Evolutionary conservation across 176 grass and related monocot genomes (phyloP).

Genomic region (Pontederia crassipes): DNA sequence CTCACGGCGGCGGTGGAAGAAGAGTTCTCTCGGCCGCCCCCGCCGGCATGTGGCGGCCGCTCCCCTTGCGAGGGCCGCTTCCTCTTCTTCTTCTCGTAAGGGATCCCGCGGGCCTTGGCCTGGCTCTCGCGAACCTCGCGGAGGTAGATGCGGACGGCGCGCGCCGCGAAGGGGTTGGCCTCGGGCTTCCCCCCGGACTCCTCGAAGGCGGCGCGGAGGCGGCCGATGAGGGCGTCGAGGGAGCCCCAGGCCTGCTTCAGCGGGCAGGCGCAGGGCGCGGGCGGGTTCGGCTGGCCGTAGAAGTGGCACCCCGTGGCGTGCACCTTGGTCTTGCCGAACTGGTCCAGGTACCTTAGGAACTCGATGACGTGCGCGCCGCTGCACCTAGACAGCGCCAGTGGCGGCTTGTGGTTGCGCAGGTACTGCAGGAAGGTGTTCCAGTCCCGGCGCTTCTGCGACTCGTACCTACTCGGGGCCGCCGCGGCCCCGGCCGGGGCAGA

Average conservation of each 20-base stretch:
- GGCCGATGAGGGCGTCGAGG: constrained; percentile 20
- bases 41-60: not conserved
- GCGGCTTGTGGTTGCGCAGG: constrained; percentile 22
- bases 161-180: constrained; percentile 17
- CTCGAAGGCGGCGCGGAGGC: constrained; percentile 18
- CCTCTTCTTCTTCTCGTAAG: constrained; percentile 19
- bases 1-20: not conserved
- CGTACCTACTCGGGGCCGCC: constrained; percentile 15
- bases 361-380: constrained; percentile 20
- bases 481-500: not conserved
- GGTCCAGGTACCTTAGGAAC: constrained; percentile 18
- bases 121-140: constrained; percentile 18
- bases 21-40: constrained; percentile 9
- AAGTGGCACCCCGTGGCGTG: constrained; percentile 8
- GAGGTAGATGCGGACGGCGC: constrained; percentile 23
- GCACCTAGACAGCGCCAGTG: constrained; percentile 15
- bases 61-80: not conserved
- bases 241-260: constrained; percentile 20
- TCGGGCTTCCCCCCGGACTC: constrained; percentile 7
- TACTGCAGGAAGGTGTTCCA: constrained; percentile 23
- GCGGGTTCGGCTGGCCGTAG: constrained; percentile 5
- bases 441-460: constrained; percentile 19
- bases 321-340: constrained; percentile 22
- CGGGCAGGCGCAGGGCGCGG: constrained; percentile 13
- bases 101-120: constrained; percentile 19